Evolutionary conservation across 768 basidiomycete species (phyloP), one percentile per base, ranked within the genome.

Genomic region (Mycena capillaripes): DNA sequence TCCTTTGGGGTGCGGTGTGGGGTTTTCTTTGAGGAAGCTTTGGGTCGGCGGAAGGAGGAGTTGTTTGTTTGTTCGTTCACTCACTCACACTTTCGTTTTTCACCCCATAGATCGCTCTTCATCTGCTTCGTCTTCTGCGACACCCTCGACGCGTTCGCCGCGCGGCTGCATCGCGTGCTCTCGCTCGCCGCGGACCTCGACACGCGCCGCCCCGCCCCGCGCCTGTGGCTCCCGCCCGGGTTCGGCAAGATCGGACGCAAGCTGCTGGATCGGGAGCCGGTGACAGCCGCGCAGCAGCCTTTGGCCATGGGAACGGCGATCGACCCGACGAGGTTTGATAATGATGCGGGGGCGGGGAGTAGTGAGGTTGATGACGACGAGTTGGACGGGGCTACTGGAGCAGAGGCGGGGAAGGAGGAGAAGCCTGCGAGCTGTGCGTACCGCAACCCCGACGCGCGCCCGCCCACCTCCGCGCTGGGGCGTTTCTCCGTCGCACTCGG

Each of bases 91-190:
- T n/a, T n/a, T n/a, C n/a, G n/a, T n/a, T n/a, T n/a, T n/a, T n/a
- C n/a, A n/a, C n/a, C n/a, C n/a, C n/a, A 25, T 23, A 86, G 86
- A 36, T 85, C 87, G 4, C 79, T 88, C 3, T 88, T 84, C 65
- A 79, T 85, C 17, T 86, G 85, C 55, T 87, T 87, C 64, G 85
- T 87, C 1, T 87, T 86, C 76, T 82, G 82, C 44, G 84, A 85
- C 66, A 80, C 84, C 32, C 72, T 88, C 12, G 82, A 86, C 27
- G 81, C 82, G 2, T 86, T 86, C 50, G 81, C 85, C 0, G 82
- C 84, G 14, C 78, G 81, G 11, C 78, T 86, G 3, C 70, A 78
- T 16, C 78, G 77, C 17, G 71, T 86, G 5, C 71, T 87, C 27
- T 64, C 73, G n/a, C 66, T 83, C 27, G 59, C 84, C 6, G 69